Evolutionary conservation across 495 filamentous ascomycete genomes (phyloP), one percentile per base, ranked within the genome.

Genomic region (Glutinoglossum americanum): DNA sequence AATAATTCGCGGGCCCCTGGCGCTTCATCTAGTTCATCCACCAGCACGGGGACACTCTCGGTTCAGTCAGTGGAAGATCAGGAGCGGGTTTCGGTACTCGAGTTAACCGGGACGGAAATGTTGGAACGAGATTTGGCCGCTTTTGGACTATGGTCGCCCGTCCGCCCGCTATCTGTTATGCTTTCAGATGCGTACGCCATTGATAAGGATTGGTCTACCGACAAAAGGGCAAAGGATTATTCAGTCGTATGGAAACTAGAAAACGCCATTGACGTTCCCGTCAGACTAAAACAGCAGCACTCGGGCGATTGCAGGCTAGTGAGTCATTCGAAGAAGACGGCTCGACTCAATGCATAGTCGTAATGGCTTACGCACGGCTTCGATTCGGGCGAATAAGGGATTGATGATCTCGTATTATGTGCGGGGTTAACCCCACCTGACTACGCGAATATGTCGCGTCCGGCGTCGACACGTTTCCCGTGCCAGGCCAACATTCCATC

Each of bases 241-340:
- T 58, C 57, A 17, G 0, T 49, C 19, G 10, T 5, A 8, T 59
- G 57, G 57, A 57, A 58, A 8, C 28, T 59, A 13, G 54, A 39
- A 6, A 47, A 59, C 39, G 57, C 57, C n/a, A 59, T 59, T 53
- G 13, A 59, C 28, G 25, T 59, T 37, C 54, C 57, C 37, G n/a
- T 45, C 1, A 19, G 21, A 45, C 41, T 10, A 21, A 45, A 21
- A 21, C n/a, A n/a, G n/a, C n/a, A n/a, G n/a, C n/a, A n/a, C n/a
- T n/a, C n/a, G n/a, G n/a, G n/a, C n/a, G n/a, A n/a, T n/a, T n/a
- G n/a, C n/a, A n/a, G n/a, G n/a, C n/a, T n/a, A 32, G 28, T 32
- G 33, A 32, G 33, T 32, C 28, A 54, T n/a, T 3, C 23, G 1
- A 5, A 6, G 23, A 28, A 28, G 17, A 54, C 11, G 19, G 25